Percentiles rank a stretch among this genome's conserved stretches.
Conservation (phyloP, 176 grass and related monocot species). For the Elymus sibiricus region DNA sequence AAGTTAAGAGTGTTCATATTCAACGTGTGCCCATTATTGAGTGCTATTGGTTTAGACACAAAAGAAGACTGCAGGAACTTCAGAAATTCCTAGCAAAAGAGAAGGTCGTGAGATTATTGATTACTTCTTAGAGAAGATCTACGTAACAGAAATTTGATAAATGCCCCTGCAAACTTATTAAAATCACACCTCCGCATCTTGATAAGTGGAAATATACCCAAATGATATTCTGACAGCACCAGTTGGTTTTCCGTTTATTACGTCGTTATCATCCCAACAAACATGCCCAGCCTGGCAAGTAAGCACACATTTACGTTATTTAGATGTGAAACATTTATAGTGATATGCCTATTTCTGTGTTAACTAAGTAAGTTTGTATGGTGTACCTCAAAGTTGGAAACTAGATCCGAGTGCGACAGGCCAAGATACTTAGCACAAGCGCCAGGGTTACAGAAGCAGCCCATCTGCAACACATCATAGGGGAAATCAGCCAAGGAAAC, state of each 20-base stretch:
- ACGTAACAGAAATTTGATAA: not conserved
- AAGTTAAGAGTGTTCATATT: conserved; percentile 41
- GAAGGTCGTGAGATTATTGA: conserved; percentile 1
- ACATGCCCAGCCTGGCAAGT: conserved; percentile 79
- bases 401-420: conserved; percentile 78
- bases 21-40: conserved; percentile 29
- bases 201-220: conserved; percentile 89
- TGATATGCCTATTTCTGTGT: not conserved
- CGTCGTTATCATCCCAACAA: conserved; percentile 97
- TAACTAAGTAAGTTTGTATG: conserved; percentile 15
- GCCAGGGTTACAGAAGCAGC: conserved; percentile 98
- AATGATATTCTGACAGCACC: conserved; percentile 97
- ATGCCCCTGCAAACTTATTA: not conserved
- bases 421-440: conserved; percentile 91
- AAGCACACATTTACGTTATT: conserved; percentile 25
- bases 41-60: conserved; percentile 40
- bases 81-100: conserved; percentile 64
- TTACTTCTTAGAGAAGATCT: not conserved
- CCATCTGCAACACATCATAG: conserved; percentile 56
- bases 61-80: conserved; percentile 68
- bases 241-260: conserved; percentile 93
- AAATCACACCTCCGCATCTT: conserved; percentile 67
- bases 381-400: conserved; percentile 92
- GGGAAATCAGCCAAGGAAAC: not conserved
- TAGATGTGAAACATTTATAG: conserved; percentile 3